Evolutionary conservation across 2,329 filamentous ascomycete genomes (phyloP).

Genomic region (Neonectria hederae): DNA sequence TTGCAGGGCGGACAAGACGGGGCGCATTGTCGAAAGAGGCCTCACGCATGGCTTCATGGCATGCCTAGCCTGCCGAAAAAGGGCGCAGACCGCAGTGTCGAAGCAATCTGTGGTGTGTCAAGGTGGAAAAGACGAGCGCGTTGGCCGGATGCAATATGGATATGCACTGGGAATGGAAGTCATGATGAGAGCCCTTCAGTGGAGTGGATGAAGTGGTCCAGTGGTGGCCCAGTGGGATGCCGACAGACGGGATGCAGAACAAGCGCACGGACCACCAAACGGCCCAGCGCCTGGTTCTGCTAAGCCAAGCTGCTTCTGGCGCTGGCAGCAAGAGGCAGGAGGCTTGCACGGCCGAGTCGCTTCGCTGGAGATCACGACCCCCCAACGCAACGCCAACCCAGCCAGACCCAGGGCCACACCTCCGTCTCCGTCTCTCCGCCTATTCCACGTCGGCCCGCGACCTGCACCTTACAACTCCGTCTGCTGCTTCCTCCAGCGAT

Average conservation of each 20-base stretch:
- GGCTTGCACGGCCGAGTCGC: constrained; percentile 24
- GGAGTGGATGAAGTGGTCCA: constrained; percentile 10
- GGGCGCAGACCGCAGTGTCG: constrained; percentile 17
- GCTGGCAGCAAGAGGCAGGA: constrained; percentile 32
- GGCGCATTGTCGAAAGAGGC: constrained; percentile 39
- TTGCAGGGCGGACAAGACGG: constrained; percentile 37
- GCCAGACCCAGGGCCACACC: constrained; percentile 24
- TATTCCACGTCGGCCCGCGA: constrained; percentile 22
- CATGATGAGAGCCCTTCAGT: constrained; percentile 41
- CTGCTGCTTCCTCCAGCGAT: constrained; percentile 21
- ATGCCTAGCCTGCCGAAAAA: constrained; percentile 29
- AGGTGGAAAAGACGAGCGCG: constrained; percentile 10
- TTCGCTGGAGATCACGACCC: constrained; percentile 26
- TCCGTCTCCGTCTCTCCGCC: constrained; percentile 32
- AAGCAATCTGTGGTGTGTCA: constrained; percentile 1
- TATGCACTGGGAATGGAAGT: constrained; percentile 33
- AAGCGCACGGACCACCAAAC: constrained; percentile 34
- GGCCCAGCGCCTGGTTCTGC: constrained; percentile 4
- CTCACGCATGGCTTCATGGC: constrained; percentile 46
- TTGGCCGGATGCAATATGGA: constrained; percentile 18
- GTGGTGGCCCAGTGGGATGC: not conserved
- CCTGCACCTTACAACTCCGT: constrained; percentile 9
- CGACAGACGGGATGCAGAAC: not conserved
- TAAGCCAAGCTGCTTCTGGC: constrained; percentile 30
- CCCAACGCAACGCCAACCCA: constrained; percentile 18